A percentile compares a stretch with the other conserved stretches of the same genome.
Evolutionary conservation across 768 basidiomycete species (phyloP).

Genomic region (Cyathus striatus): DNA sequence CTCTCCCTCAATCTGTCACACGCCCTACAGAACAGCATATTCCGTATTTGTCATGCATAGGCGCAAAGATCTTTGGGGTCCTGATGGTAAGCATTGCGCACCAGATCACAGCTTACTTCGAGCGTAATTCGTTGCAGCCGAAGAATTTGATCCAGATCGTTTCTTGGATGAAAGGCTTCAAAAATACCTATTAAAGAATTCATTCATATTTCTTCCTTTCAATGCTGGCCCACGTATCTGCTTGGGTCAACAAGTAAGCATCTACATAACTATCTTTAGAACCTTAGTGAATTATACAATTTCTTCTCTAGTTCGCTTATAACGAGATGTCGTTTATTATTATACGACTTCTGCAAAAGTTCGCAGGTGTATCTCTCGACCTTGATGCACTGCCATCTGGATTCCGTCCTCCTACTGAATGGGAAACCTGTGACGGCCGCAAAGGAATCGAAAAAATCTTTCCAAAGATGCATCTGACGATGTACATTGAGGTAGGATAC

Average conservation of each 20-base stretch:
- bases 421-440: conserved; percentile 26
- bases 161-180: conserved; percentile 41
- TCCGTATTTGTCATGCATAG: conserved; percentile 30
- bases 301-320: conserved; percentile 35
- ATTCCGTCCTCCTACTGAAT: conserved; percentile 25
- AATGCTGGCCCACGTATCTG: conserved; percentile 34
- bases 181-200: conserved; percentile 37
- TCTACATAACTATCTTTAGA: neutral
- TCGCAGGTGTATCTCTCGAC: conserved; percentile 31
- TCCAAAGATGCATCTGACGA: conserved; percentile 33
- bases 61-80: conserved; percentile 41
- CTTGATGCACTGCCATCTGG: conserved; percentile 30
- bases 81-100: conserved; percentile 34
- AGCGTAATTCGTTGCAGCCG: conserved; percentile 25
- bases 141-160: conserved; percentile 46
- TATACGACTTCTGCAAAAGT: conserved; percentile 40
- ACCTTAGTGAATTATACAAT: neutral
- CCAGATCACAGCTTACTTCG: no score
- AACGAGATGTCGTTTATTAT: conserved; percentile 19
- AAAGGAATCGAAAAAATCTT: conserved; percentile 30
- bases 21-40: conserved; percentile 14
- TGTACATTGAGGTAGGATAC: conserved; percentile 30
- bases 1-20: neutral
- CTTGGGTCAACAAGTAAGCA: conserved; percentile 33
- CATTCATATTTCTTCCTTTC: conserved; percentile 47